Evolutionary conservation across 352 stramenopile species (phyloP).

Genomic region (Plasmopara viticola): DNA sequence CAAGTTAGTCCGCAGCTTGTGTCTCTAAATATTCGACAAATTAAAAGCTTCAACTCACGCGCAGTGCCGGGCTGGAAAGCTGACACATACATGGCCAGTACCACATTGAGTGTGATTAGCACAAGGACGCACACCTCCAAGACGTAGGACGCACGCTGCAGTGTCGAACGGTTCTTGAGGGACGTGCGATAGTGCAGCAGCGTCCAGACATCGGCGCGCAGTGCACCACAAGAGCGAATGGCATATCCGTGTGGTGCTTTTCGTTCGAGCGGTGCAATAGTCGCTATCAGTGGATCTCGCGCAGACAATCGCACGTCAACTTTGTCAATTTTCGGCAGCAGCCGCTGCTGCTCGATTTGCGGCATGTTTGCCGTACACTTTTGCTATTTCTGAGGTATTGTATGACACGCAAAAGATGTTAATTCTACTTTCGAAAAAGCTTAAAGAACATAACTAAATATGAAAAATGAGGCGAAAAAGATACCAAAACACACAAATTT

Average conservation of each 20-base stretch:
- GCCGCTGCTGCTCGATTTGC: slow-evolving; percentile 7
- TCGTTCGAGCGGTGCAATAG: not conserved
- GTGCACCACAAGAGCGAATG: slow-evolving; percentile 7
- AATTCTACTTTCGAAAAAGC: too few relatives aligned
- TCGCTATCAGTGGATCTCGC: slow-evolving; percentile 5
- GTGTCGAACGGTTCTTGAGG: slow-evolving; percentile 40
- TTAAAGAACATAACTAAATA: too few relatives aligned
- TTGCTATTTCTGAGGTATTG: too few relatives aligned
- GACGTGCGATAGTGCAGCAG: slow-evolving; percentile 71
- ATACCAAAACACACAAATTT: too few relatives aligned
- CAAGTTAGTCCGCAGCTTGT: not conserved
- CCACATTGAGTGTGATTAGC: slow-evolving; percentile 73
- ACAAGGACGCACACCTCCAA: slow-evolving; percentile 63
- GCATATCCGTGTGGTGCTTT: not conserved
- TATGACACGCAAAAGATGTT: too few relatives aligned
- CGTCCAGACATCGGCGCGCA: slow-evolving; percentile 66
- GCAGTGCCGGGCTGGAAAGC: slow-evolving; percentile 8
- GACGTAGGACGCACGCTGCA: slow-evolving; percentile 62
- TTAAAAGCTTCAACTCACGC: slow-evolving; percentile 18
- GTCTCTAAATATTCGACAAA: not conserved
- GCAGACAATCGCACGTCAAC: slow-evolving; percentile 12
- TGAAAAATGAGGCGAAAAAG: too few relatives aligned
- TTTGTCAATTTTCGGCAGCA: slow-evolving; percentile 18
- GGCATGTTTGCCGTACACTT: slow-evolving; percentile 1
- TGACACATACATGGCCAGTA: slow-evolving; percentile 67